These are phyloP conservation scores for Carex sylvatica DNA, from an alignment of 202 grass and related monocot species.

Conservation along the genomic window DNA sequence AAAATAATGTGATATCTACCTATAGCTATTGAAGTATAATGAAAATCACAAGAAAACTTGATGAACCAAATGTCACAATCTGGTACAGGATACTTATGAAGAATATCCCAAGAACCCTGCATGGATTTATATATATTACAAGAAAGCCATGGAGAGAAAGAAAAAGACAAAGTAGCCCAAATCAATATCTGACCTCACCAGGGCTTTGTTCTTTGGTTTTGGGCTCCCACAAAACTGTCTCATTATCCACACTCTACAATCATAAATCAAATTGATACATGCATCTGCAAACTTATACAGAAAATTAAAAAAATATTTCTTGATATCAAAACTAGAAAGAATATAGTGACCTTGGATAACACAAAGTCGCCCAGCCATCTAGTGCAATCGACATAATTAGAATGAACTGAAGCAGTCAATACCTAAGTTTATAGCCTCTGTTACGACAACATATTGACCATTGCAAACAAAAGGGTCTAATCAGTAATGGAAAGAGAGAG, in stretches of 20 bases:
- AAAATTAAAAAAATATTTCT: background rate
- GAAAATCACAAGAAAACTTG: slow-evolving; percentile 98
- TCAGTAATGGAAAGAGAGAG: background rate
- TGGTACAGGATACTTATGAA: slow-evolving; percentile 95
- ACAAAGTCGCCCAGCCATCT: slow-evolving; percentile 97
- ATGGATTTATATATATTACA: slow-evolving; percentile 30
- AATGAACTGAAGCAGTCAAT: slow-evolving; percentile 72
- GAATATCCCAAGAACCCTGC: slow-evolving; percentile 78
- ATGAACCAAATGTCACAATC: slow-evolving; percentile 98
- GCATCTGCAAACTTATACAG: background rate
- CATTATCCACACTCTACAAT: slow-evolving; percentile 95
- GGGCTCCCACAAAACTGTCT: slow-evolving; percentile 95
- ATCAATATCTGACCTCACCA: slow-evolving; percentile 64
- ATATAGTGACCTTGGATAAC: slow-evolving; percentile 67
- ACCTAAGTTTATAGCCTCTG: slow-evolving; percentile 39
- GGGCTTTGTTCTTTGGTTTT: slow-evolving; percentile 93
- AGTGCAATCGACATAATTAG: slow-evolving; percentile 94
- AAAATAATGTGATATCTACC: slow-evolving; percentile 38
- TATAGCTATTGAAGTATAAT: slow-evolving; percentile 87
- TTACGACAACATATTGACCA: slow-evolving; percentile 13
- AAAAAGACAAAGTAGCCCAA: background rate
- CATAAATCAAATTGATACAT: slow-evolving; percentile 23
- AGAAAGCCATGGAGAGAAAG: background rate
- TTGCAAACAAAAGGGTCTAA: slow-evolving; percentile 21
- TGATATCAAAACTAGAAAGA: slow-evolving; percentile 10